Base-by-base conservation (phyloP, 2,329 filamentous ascomycete species). In the Endothia cerciana region DNA sequence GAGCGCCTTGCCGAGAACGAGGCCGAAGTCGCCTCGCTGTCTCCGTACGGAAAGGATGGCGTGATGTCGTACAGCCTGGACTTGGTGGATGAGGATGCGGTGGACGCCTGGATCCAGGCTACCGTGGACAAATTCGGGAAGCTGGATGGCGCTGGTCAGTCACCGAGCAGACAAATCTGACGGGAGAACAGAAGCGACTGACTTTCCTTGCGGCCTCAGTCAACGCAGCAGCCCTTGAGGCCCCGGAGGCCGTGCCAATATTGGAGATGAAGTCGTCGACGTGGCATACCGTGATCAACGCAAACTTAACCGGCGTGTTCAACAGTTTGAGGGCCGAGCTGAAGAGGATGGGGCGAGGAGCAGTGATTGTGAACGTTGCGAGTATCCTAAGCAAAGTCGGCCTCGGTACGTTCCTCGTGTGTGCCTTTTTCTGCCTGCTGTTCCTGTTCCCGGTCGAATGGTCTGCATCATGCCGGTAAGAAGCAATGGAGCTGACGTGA, bases 71-170 rank as follows among this genome's bases (percentile, higher is more conserved):
- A 51, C 47, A 51, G 47, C 4, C 22, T 51, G 47, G 47, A 51
- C 47, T 22, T 51, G 47, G 47, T 51, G 15, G 47, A 51, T 17
- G 47, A 51, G 47, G 47, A 51, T 51, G 47, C 22, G 22, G 47
- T 51, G 47, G 47, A 51, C 22, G 47, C 47, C 47, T 51, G 47
- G 47, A 51, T 51, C 47, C 47, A 51, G 47, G 47, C 47, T 4
- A 51, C 47, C 11, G 47, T 51, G 47, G 47, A 51, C 47, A 51
- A 51, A 25, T 51, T 51, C 28, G 47, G 47, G 15, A 25, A 28
- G 47, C 47, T 51, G 22, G 47, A 51, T 3, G 47, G 47, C 11
- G 47, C 47, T 51, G 47, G 47, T 51, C 25, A 51, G 47, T 51
- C n/a, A 51, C 25, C 33, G 11, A 28, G 4, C 22, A 17, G 47